phyloP scores from a whole-genome alignment of 2,329 filamentous ascomycete genomes.

The Cordyceps javanica region DNA sequence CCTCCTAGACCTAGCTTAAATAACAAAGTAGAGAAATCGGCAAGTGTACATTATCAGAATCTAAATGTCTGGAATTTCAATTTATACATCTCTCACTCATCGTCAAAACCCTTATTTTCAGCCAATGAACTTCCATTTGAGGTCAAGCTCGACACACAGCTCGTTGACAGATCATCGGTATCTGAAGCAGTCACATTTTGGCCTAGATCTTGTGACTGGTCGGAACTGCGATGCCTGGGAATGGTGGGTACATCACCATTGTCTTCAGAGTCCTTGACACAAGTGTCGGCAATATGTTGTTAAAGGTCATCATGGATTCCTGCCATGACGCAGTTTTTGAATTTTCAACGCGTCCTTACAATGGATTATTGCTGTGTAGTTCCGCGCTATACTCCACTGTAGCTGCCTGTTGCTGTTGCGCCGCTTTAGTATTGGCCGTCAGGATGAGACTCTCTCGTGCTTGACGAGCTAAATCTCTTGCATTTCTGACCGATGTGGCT shows the following conservation, averaged over 20 bases:
- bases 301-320: neutral
- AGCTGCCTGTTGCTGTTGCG: too few species aligned
- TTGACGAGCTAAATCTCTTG: conserved; percentile 28
- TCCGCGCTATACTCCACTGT: neutral
- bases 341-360: too few species aligned
- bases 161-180: neutral
- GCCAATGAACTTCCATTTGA: too few species aligned
- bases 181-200: neutral
- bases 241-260: neutral
- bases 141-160: neutral
- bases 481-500: conserved; percentile 33
- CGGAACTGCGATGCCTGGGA: neutral
- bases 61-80: too few species aligned
- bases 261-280: neutral
- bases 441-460: conserved; percentile 30
- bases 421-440: conserved; percentile 21
- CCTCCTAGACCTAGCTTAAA: too few species aligned
- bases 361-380: too few species aligned
- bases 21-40: too few species aligned
- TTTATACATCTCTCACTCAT: too few species aligned
- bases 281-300: neutral
- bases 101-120: too few species aligned
- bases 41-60: too few species aligned
- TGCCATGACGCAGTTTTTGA: neutral
- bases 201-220: neutral